phyloP scores from a whole-genome alignment of 768 basidiomycete species.

The Leccinum disarticulatum region DNA sequence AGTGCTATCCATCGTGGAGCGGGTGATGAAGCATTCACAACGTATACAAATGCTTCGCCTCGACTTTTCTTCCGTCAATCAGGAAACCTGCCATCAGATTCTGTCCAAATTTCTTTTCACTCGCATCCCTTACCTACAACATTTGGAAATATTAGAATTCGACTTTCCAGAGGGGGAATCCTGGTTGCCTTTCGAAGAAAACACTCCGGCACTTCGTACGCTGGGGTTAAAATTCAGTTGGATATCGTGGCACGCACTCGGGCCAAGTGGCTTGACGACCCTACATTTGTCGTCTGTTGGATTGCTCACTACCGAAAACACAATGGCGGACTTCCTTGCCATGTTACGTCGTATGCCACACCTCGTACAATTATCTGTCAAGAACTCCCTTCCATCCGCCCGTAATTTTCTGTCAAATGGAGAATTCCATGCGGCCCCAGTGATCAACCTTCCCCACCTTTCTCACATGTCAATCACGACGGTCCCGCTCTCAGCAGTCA shows the following conservation, averaged over 20 bases:
- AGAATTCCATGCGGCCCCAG: not conserved
- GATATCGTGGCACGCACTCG: not conserved
- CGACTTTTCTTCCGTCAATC: too few species aligned
- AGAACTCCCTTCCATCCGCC: too few species aligned
- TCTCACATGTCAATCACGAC: not conserved
- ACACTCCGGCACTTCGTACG: not conserved
- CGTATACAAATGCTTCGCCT: too few species aligned
- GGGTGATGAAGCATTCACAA: too few species aligned
- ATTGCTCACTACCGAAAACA: not conserved
- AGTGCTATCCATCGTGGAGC: too few species aligned
- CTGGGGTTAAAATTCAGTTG: not conserved
- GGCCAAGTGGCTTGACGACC: not conserved
- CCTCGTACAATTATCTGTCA: too few species aligned
- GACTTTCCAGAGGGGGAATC: not conserved
- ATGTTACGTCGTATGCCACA: too few species aligned
- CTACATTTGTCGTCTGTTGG: not conserved
- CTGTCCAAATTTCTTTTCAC: not conserved
- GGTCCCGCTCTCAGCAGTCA: not conserved
- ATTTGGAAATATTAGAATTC: not conserved
- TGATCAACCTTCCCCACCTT: not conserved
- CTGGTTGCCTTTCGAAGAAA: not conserved
- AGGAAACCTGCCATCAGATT: not conserved
- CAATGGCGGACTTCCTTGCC: not conserved
- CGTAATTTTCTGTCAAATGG: too few species aligned
- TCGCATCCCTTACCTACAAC: not conserved